These are phyloP conservation scores for Fomitiporia mediterranea DNA, from an alignment of 1,284 basidiomycete genomes.

Conservation along the genomic window DNA sequence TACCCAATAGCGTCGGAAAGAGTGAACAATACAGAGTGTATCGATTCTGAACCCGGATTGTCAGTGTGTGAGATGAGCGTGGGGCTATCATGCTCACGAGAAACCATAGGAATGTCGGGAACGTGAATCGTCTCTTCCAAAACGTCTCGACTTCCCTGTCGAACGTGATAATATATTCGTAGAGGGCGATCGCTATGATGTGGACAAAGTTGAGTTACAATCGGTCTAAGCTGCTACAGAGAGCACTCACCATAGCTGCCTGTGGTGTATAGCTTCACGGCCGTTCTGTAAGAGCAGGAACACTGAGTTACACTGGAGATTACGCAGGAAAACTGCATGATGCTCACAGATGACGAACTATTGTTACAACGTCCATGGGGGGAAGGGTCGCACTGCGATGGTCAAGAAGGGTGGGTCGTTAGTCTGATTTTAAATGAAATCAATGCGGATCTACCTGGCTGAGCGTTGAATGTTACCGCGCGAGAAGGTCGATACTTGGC, in stretches of 20 bases:
- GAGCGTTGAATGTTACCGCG: too few species aligned
- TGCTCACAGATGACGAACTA: not conserved
- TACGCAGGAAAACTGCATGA: not conserved
- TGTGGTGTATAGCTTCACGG: conserved; percentile 11
- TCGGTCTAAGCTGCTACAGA: not conserved
- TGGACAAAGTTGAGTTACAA: not conserved
- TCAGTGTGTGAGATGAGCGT: not conserved
- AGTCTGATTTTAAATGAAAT: too few species aligned
- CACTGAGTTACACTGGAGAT: not conserved
- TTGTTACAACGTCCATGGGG: not conserved
- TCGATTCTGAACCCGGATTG: conserved; percentile 8
- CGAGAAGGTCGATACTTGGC: too few species aligned
- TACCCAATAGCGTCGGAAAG: conserved; percentile 9
- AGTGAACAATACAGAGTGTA: conserved; percentile 9
- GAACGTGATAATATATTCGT: conserved; percentile 18
- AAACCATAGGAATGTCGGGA: conserved; percentile 14
- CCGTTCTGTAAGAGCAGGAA: conserved; percentile 3
- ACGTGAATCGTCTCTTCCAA: conserved; percentile 17
- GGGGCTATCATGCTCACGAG: conserved; percentile 4
- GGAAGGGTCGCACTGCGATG: too few species aligned
- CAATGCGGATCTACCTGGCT: too few species aligned
- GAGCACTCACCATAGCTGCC: conserved; percentile 5
- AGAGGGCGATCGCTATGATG: conserved; percentile 10
- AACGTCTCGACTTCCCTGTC: conserved; percentile 15
- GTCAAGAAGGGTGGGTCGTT: too few species aligned